Base-by-base conservation (phyloP, 345 rosid genomes). In the Acer yangbiense region DNA sequence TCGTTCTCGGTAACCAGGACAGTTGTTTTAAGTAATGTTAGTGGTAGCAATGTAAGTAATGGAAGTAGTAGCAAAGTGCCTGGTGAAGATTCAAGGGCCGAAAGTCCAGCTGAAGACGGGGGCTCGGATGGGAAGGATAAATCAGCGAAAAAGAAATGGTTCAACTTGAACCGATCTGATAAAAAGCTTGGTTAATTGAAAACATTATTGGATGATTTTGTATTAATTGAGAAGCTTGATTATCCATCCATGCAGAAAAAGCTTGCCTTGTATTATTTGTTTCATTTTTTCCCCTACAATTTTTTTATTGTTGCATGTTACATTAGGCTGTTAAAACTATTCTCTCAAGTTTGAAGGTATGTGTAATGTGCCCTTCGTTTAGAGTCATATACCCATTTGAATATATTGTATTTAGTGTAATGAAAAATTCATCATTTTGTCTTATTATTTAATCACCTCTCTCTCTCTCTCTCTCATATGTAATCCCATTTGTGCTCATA, bases 91-190 rank as follows among this genome's bases (percentile, higher is more conserved):
- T 76, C 83, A 11, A 93, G 80, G 81, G 82, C 71, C 0, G 98
- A 86, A 65, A 88, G 94, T 72, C 89, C 91, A 0, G 86, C 79
- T 52, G 98, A 94, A 84, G 97, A 91, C 44, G 94, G 90, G 27
- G 84, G 86, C 75, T 77, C 88, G 21, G 98, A 94, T 29, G 95
- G 97, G 20, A 91, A 86, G 87, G 99, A 96, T 68, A 96, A 91
- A 81, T 83, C 99, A 18, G 81, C 81, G 14, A 96, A 86, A 82
- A 92, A 91, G 93, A 96, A 90, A 88, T 96, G 99, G 99, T 96
- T 96, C 83, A 96, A 92, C 83, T 87, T 96, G 85, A 94, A 90
- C 84, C 79, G 98, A 78, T 89, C 98, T 27, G 98, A 95, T 73
- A 95, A 91, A 83, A 91, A 87, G 86, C 81, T 81, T 69, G 89